Evolutionary conservation across 2,329 filamentous ascomycete species (phyloP).

Genomic region (Stemphylium beticola): DNA sequence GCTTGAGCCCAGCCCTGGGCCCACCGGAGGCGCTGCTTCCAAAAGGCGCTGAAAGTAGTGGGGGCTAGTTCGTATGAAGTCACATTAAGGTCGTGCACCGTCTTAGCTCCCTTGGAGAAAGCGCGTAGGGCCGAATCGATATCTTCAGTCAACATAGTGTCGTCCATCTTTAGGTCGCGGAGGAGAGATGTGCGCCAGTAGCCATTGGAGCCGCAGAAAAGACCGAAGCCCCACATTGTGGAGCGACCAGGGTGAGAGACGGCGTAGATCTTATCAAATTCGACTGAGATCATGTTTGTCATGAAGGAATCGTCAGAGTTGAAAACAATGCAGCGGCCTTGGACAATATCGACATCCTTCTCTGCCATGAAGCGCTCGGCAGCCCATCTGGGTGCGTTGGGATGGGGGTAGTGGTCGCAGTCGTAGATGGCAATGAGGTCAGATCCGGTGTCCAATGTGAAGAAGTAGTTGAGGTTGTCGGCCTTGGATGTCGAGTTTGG

Average conservation of each 20-base stretch:
- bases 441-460: slow-evolving; percentile 52
- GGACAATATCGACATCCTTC: slow-evolving; percentile 55
- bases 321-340: slow-evolving; percentile 58
- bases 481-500: slow-evolving; percentile 58
- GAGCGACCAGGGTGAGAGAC: slow-evolving; percentile 58
- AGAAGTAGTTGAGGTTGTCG: slow-evolving; percentile 59
- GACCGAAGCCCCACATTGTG: slow-evolving; percentile 56
- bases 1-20: slow-evolving; percentile 59
- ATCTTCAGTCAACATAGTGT: slow-evolving; percentile 58
- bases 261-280: slow-evolving; percentile 61
- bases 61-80: slow-evolving; percentile 58
- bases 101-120: slow-evolving; percentile 52
- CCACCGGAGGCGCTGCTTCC: slow-evolving; percentile 60
- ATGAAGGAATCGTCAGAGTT: slow-evolving; percentile 54
- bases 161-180: slow-evolving; percentile 57
- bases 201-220: slow-evolving; percentile 59
- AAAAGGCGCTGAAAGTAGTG: slow-evolving; percentile 53
- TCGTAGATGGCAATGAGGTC: slow-evolving; percentile 58
- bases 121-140: slow-evolving; percentile 58
- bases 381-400: slow-evolving; percentile 57
- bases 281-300: slow-evolving; percentile 56
- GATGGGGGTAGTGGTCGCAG: slow-evolving; percentile 59
- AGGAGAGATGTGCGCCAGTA: slow-evolving; percentile 57
- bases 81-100: slow-evolving; percentile 58
- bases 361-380: slow-evolving; percentile 55